Evolutionary conservation across 148 eudicot species (phyloP).

Genomic region (Amaranthus palmeri): DNA sequence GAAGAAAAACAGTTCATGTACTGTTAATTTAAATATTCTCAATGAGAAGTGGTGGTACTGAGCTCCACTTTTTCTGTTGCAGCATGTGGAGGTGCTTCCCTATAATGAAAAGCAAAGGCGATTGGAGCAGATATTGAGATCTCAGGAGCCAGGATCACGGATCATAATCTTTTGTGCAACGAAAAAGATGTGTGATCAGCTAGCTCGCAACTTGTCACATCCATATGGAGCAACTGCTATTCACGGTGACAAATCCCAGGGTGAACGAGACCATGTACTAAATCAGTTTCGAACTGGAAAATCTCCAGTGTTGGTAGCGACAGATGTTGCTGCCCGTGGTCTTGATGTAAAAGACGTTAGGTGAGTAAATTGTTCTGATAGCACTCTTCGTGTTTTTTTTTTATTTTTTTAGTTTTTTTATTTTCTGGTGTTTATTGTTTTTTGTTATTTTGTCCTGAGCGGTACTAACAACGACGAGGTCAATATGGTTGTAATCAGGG

Average conservation of each 20-base stretch:
- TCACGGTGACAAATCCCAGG: conserved; percentile 88
- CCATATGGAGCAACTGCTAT: conserved; percentile 88
- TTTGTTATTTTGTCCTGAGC: not conserved
- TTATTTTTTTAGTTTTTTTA: too few relatives aligned
- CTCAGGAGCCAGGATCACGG: conserved; percentile 93
- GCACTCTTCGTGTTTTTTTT: too few relatives aligned
- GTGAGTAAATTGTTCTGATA: conserved; percentile 30
- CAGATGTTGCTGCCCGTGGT: conserved; percentile 99
- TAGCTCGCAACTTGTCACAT: conserved; percentile 64
- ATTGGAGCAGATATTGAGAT: conserved; percentile 74
- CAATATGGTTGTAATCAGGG: conserved; percentile 43
- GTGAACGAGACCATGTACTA: conserved; percentile 78
- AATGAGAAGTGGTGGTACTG: not conserved
- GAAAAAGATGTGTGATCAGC: conserved; percentile 91
- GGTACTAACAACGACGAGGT: not conserved
- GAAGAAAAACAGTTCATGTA: too few relatives aligned
- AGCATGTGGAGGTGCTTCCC: conserved; percentile 69
- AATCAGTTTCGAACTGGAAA: conserved; percentile 70
- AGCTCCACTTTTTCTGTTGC: conserved; percentile 18
- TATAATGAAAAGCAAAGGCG: conserved; percentile 71
- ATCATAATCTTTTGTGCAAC: conserved; percentile 93
- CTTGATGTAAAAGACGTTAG: conserved; percentile 87
- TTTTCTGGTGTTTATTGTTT: not conserved
- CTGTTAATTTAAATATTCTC: too few relatives aligned
- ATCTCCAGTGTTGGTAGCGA: conserved; percentile 91